phyloP scores from a whole-genome alignment of 768 basidiomycete species.

The Cystofilobasidium bisporidii region DNA sequence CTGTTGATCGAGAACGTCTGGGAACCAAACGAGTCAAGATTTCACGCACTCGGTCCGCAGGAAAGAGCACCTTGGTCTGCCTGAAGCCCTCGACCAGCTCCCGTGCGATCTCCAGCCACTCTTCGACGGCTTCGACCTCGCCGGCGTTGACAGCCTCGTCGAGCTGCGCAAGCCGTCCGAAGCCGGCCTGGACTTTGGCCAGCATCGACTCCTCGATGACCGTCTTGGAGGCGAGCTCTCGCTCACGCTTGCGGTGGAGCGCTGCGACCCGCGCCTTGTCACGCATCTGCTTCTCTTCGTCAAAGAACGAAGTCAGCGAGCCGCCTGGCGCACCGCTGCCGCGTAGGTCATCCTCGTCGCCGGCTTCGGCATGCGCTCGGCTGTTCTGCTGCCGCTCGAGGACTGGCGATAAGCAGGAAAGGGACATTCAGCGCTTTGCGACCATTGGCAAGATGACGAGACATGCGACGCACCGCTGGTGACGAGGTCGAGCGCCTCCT shows the following conservation, averaged over 20 bases:
- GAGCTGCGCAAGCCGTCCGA: conserved; percentile 15
- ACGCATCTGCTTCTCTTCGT: conserved; percentile 37
- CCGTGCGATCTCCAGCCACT: conserved; percentile 77
- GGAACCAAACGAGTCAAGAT: no score
- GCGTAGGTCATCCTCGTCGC: not conserved
- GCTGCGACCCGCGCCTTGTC: conserved; percentile 37
- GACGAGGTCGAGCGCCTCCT: conserved; percentile 72
- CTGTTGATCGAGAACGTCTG: not conserved
- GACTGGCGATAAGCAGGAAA: conserved; percentile 22
- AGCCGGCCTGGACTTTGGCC: conserved; percentile 15
- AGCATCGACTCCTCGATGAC: conserved; percentile 5
- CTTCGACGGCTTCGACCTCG: conserved; percentile 47
- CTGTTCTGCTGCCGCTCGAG: conserved; percentile 9
- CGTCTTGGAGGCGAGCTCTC: not conserved
- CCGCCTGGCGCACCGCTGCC: not conserved
- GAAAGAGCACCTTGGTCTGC: conserved; percentile 73
- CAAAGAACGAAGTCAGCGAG: conserved; percentile 27
- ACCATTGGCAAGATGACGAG: not conserved
- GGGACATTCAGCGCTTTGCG: no score
- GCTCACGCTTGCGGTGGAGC: not conserved
- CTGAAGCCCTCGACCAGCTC: conserved; percentile 80
- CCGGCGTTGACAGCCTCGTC: conserved; percentile 31
- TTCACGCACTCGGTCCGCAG: conserved; percentile 58
- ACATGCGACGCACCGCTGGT: conserved; percentile 55
- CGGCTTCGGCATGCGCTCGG: not conserved